Evolutionary conservation across 225 moss, liverwort and hornwort genomes (phyloP), one percentile per base, ranked within the genome.

Genomic region (Bryoerythrophyllum caledonicum): DNA sequence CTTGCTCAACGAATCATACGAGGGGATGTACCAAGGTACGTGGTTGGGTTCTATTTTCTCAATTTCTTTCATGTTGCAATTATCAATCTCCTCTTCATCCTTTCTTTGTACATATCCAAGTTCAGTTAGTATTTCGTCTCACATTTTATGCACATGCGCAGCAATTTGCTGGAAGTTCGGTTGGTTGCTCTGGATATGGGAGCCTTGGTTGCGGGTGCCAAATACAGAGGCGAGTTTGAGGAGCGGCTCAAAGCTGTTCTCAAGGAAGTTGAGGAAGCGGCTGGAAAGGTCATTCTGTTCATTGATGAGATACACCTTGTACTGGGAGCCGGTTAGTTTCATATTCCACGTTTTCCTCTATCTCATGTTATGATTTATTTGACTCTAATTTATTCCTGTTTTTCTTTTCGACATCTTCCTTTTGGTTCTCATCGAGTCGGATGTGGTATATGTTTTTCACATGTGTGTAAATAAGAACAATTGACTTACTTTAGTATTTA

Each of bases 221-320:
- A 93, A 60, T 93, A 94, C 52, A 82, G 93, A 53, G 97, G 97
- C 46, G 97, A 99, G 71, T 94, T 99, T 68, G 97, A 93, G 77
- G 97, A 99, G 77, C 89, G 97, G 1, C 85, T 99, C 8, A 93
- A 94, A 71, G 25, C 93, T 51, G 97, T 94, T 49, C 86, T 99
- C 24, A 99, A 99, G 77, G 97, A 99, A 81, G 97, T 99, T 61
- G 91, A 99, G 61, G 97, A 99, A 0, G 91, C 97, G 1, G 79
- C 74, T 11, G 91, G 97, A 60, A 99, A 93, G 65, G 97, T 99
- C 4, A 91, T 99, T 68, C 64, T 99, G 0, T 99, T 94, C 77
- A 94, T 94, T 40, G 97, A 99, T 66, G 94, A 99, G 75, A 94
- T 99, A 21, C 94, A 99, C 74, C 85, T 99, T 28, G 91, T 99